Evolutionary conservation across 2,329 filamentous ascomycete genomes (phyloP), one percentile per base, ranked within the genome.

Genomic region (Apiospora rasikravindrae): DNA sequence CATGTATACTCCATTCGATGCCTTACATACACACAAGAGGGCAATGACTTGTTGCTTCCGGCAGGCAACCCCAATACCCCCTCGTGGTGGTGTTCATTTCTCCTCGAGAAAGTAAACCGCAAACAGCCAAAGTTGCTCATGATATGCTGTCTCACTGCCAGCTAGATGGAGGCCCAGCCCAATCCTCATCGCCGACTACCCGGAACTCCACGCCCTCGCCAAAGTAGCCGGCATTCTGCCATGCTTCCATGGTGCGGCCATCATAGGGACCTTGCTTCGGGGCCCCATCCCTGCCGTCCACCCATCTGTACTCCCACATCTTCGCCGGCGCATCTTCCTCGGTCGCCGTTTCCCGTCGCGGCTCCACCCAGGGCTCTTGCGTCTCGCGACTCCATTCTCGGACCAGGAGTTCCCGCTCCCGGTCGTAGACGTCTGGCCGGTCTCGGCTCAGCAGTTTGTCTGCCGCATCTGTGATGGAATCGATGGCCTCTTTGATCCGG

Each of bases 241-340:
- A 99, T 2, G 94, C 93, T 77, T 91, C 90, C 96, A 99, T 98
- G 49, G 92, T 96, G 6, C 87, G 81, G 10, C 88, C 89, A 79
- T 98, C 94, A 81, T 95, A 99, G 0, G 96, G 96, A 0, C 96
- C 96, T 81, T 99, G 94, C 72, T 89, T 88, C 67, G 90, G 88
- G 14, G 89, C 94, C 40, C 90, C 93, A 78, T 98, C 96, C 53
- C 95, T 88, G 24, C 94, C 94, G 80, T 98, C 95, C 51, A 91
- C 92, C 96, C 96, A 99, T 72, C 94, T 89, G 81, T 94, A 99
- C 82, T 98, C 94, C 95, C 96, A 99, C 86, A 90, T 88, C 73
- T 77, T 84, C 24, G 70, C 77, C 71, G 77, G 6, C 8, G 16
- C 16, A 26, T 29, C 70, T 73, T 74, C 77, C 72, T 71, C 74